These are phyloP conservation scores for Lathyrus tuberosus DNA, from an alignment of 306 rosid genomes.

Conservation along the genomic window DNA sequence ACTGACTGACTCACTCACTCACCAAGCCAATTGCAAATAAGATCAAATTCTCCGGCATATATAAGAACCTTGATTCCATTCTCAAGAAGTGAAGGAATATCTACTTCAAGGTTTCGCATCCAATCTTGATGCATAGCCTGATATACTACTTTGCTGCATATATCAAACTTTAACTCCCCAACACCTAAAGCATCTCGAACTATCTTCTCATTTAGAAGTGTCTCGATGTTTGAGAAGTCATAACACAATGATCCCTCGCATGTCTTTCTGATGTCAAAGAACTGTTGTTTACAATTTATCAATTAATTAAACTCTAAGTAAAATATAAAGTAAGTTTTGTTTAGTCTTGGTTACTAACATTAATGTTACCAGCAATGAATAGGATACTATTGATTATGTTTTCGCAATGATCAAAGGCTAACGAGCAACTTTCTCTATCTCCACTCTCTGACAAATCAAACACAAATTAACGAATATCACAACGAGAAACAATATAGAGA, in stretches of 20 bases:
- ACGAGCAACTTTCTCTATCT: slow-evolving; percentile 58
- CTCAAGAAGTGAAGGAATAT: slow-evolving; percentile 79
- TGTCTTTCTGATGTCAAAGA: slow-evolving; percentile 80
- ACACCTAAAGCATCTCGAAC: slow-evolving; percentile 77
- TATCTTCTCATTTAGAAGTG: slow-evolving; percentile 47
- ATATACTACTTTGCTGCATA: slow-evolving; percentile 63
- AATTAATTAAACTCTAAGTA: background rate
- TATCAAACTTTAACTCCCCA: slow-evolving; percentile 56
- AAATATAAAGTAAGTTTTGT: background rate
- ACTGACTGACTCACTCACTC: slow-evolving; percentile 45
- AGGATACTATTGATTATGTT: slow-evolving; percentile 49
- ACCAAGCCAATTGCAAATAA: slow-evolving; percentile 96
- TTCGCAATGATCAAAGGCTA: slow-evolving; percentile 47
- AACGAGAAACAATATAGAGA: background rate
- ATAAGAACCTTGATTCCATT: slow-evolving; percentile 80
- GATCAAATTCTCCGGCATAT: slow-evolving; percentile 95
- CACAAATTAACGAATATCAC: background rate
- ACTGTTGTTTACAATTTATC: slow-evolving; percentile 48
- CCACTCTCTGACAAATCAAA: slow-evolving; percentile 47
- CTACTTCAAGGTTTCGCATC: slow-evolving; percentile 83
- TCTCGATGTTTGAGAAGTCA: slow-evolving; percentile 75
- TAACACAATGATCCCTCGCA: slow-evolving; percentile 78
- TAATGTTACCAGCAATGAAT: slow-evolving; percentile 46
- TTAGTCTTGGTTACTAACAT: slow-evolving; percentile 51
- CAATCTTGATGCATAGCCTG: slow-evolving; percentile 61